Evolutionary conservation across 2,329 filamentous ascomycete species (phyloP).

Genomic region (Fusarium sp.): DNA sequence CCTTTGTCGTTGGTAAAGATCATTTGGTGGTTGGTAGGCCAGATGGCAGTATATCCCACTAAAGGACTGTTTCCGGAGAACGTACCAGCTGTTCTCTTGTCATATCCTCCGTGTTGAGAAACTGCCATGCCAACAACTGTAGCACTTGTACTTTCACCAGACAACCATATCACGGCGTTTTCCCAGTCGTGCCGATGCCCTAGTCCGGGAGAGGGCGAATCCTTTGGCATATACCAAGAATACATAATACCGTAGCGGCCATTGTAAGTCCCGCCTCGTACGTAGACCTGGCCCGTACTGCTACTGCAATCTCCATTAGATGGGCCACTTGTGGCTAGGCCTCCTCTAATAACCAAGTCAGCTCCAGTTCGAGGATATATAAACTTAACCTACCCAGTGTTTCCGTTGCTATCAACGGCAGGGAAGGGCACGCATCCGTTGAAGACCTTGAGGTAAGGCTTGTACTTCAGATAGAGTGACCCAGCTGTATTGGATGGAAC

Average conservation of each 20-base stretch:
- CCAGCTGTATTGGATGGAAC: slow-evolving; percentile 43
- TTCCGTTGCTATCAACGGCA: slow-evolving; percentile 64
- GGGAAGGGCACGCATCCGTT: slow-evolving; percentile 71
- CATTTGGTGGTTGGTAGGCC: slow-evolving; percentile 48
- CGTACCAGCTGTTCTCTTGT: slow-evolving; percentile 37
- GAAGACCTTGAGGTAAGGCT: slow-evolving; percentile 53
- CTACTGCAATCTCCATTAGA: slow-evolving; percentile 45
- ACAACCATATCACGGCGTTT: slow-evolving; percentile 40
- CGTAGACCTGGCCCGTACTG: slow-evolving; percentile 51
- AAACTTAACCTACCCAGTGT: slow-evolving; percentile 50
- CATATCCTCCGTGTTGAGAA: slow-evolving; percentile 49
- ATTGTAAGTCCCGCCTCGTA: slow-evolving; percentile 44
- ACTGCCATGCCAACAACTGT: slow-evolving; percentile 47
- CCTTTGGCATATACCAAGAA: slow-evolving; percentile 58
- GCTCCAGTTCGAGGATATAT: not conserved
- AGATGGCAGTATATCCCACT: slow-evolving; percentile 46
- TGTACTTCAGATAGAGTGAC: slow-evolving; percentile 45
- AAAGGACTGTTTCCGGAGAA: slow-evolving; percentile 42
- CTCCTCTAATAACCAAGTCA: slow-evolving; percentile 40
- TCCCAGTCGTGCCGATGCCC: slow-evolving; percentile 45
- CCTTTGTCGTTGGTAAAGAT: slow-evolving; percentile 48
- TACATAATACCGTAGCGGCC: slow-evolving; percentile 53
- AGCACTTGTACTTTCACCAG: slow-evolving; percentile 36
- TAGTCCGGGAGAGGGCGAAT: slow-evolving; percentile 40
- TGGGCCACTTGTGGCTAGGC: slow-evolving; percentile 45